Evolutionary conservation across 1,284 basidiomycete genomes (phyloP), one percentile per base, ranked within the genome.

Genomic region (Phenoliferia sp.): DNA sequence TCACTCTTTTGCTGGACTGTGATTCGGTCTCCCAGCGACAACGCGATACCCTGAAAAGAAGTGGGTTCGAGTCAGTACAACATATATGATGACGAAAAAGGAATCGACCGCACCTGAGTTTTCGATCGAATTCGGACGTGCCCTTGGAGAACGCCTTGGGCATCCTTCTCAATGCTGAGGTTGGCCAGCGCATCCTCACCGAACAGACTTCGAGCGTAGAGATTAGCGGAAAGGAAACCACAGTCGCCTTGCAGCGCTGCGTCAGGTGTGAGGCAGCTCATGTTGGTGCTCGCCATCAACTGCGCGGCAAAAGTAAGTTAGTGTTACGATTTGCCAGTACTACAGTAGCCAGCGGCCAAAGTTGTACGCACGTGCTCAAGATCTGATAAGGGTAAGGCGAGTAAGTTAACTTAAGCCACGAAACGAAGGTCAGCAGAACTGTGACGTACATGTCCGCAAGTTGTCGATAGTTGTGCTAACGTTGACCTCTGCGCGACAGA

Each of bases 101-200:
- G 12, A 19, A 26, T 9, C n/a, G 33, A 35, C 10, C 15, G 16
- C 39, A 44, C 39, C 39, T 95, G 92, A 36, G 92, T 94, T 82
- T 95, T 96, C 77, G 90, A 92, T 66, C 93, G 86, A 76, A 95
- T 96, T 62, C 93, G 86, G 29, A 95, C 92, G 80, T 95, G 93
- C 0, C 93, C 93, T 32, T 88, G 88, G 74, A 96, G 89, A 6
- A 83, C 85, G 1, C 92, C 92, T 64, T 84, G 83, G 64, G 93
- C 90, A 52, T 90, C 88, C 76, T 90, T 86, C 78, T 99, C 96
- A 71, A 99, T 89, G 74, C 90, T 94, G 71, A 98, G 80, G 79
- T 99, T 99, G 55, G 96, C 95, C 39, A 99, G 81, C 0, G 95
- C 96, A 77, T 99, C 96, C 80, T 99, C 96, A 65, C 90, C 93